Conservation (phyloP, 805 yeast genomes). For the Wickerhamomyces bovis region DNA sequence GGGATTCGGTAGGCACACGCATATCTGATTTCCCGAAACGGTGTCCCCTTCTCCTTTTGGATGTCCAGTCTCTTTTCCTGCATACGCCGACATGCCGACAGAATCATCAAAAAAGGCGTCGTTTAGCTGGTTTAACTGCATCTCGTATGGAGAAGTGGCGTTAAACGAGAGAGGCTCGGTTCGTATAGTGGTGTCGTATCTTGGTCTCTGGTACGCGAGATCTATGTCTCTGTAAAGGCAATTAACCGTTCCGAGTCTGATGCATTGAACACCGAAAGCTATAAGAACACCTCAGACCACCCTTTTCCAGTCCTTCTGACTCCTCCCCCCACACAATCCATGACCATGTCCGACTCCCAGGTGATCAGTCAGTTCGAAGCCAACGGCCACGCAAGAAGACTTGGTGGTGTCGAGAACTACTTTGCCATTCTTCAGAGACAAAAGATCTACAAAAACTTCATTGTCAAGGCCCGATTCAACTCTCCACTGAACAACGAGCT, state of each 20-base stretch:
- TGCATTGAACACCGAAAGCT: too few species aligned
- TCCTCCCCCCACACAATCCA: neutral
- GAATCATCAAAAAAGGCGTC: neutral
- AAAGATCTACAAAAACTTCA: constrained; percentile 16
- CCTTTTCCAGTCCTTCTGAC: neutral
- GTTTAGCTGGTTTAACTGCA: too few species aligned
- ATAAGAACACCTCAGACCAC: neutral
- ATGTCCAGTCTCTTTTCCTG: neutral
- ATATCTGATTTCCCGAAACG: neutral
- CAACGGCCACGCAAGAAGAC: constrained; percentile 18
- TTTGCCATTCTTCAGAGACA: constrained; percentile 15
- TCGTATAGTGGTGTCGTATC: too few species aligned
- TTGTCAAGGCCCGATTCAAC: constrained; percentile 11
- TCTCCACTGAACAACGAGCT: constrained; percentile 4
- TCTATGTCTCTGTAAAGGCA: too few species aligned
- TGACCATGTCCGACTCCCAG: neutral
- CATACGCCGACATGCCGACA: neutral
- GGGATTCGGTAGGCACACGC: neutral
- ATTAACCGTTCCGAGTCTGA: too few species aligned
- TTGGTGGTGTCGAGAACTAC: constrained; percentile 20
- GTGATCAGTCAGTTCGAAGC: neutral
- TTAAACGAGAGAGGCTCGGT: too few species aligned
- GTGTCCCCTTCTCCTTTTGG: neutral
- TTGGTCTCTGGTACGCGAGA: too few species aligned
- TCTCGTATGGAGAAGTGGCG: too few species aligned